A percentile compares a stretch with the other conserved stretches of the same genome.
phyloP scores from a whole-genome alignment of 768 basidiomycete species.

The Boletus bicolor region DNA sequence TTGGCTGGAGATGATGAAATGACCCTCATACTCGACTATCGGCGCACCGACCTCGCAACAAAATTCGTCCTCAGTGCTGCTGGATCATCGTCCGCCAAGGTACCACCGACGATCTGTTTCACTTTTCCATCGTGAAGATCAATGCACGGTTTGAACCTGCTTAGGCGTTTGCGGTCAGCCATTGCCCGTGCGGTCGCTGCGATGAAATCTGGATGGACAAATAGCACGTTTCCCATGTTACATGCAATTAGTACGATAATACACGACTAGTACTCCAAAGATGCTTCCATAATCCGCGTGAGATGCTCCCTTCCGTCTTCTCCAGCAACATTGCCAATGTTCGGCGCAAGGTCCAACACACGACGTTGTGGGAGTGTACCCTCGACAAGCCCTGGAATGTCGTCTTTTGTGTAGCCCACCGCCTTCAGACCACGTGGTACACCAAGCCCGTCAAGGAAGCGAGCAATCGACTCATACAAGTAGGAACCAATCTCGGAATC shows the following conservation, averaged over 20 bases:
- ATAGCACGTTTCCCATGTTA: background rate
- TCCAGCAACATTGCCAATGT: conserved; percentile 77
- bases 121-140: conserved; percentile 95
- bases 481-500: conserved; percentile 77
- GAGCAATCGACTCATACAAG: conserved; percentile 81
- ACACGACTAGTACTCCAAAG: conserved; percentile 62
- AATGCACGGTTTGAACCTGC: conserved; percentile 88
- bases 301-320: conserved; percentile 84
- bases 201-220: background rate
- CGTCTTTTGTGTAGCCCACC: conserved; percentile 66
- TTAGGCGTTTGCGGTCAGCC: conserved; percentile 29
- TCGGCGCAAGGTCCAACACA: conserved; percentile 90
- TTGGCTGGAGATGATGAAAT: conserved; percentile 46
- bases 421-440: conserved; percentile 85
- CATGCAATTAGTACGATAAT: conserved; percentile 8
- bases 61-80: conserved; percentile 80
- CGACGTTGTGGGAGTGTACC: conserved; percentile 91
- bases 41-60: conserved; percentile 64
- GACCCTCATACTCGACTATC: background rate
- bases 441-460: conserved; percentile 81
- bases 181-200: conserved; percentile 5
- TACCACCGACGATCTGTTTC: conserved; percentile 97
- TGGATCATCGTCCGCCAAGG: conserved; percentile 68
- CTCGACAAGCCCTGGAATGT: conserved; percentile 75
- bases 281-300: conserved; percentile 73